phyloP scores from a whole-genome alignment of 192 early-diverging fungal genomes.

The Rhizophlyctis rosea region DNA sequence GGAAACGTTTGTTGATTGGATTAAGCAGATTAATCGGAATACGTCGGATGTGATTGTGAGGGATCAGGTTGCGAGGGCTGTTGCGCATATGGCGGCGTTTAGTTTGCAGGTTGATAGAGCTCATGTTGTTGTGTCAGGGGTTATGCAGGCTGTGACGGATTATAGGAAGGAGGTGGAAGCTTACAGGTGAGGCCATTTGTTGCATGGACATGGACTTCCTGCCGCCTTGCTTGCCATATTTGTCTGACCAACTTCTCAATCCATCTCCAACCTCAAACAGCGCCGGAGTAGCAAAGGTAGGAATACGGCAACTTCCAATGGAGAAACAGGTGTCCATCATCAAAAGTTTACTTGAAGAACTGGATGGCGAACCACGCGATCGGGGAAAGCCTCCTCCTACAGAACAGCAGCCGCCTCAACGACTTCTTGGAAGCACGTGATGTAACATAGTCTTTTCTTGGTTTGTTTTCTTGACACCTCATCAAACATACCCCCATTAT shows the following conservation, averaged over 20 bases:
- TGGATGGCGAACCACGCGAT: too few relatives aligned
- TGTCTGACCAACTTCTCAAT: too few relatives aligned
- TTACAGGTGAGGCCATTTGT: too few relatives aligned
- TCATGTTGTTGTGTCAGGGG: neutral
- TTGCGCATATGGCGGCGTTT: neutral
- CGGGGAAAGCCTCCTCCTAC: too few relatives aligned
- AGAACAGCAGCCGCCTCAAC: too few relatives aligned
- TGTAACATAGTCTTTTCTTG: neutral
- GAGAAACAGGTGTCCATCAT: neutral
- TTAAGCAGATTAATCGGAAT: neutral
- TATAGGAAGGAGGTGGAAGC: slow-evolving; percentile 1
- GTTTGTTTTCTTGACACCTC: neutral
- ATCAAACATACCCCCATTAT: neutral
- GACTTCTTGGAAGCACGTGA: too few relatives aligned
- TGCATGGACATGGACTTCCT: too few relatives aligned
- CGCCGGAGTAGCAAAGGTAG: neutral
- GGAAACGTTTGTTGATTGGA: neutral
- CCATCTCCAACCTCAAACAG: too few relatives aligned
- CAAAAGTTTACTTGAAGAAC: neutral
- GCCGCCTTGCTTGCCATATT: too few relatives aligned
- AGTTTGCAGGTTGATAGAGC: neutral
- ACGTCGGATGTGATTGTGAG: neutral
- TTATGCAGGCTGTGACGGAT: neutral
- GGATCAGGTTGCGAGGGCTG: neutral
- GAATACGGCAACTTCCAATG: neutral